These are phyloP conservation scores for Botrytis galanthina DNA, from an alignment of 2,329 filamentous ascomycete species.

Conservation along the genomic window DNA sequence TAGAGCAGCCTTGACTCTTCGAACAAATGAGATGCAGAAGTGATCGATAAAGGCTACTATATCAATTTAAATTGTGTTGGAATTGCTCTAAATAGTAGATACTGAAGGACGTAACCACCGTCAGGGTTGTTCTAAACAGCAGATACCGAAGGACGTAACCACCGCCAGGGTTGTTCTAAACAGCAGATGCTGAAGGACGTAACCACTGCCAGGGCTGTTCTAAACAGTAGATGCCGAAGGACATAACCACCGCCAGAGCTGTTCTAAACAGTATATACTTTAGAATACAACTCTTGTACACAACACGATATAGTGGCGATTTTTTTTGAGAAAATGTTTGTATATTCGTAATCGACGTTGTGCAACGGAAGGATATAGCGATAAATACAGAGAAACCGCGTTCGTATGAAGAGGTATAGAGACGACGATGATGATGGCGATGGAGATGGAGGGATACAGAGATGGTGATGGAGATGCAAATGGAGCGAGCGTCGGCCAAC, in stretches of 20 bases:
- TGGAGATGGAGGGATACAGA: background rate
- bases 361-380: background rate
- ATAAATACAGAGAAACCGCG: background rate
- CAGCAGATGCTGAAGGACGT: background rate
- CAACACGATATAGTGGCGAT: background rate
- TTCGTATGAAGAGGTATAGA: background rate
- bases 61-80: background rate
- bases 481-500: background rate
- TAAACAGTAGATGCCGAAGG: background rate
- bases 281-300: background rate
- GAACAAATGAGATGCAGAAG: background rate
- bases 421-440: background rate
- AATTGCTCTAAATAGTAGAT: background rate
- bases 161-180: background rate
- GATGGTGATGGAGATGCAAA: background rate
- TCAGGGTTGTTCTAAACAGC: background rate
- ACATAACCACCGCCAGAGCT: background rate
- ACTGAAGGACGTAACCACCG: background rate
- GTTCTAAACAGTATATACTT: background rate
- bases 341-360: background rate
- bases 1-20: conserved; percentile 19
- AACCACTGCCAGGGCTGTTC: background rate
- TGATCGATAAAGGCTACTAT: background rate
- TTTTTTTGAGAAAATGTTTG: background rate
- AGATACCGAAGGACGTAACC: background rate